Conservation (phyloP, 352 stramenopile genomes). For the Phytophthora ohioensis region DNA sequence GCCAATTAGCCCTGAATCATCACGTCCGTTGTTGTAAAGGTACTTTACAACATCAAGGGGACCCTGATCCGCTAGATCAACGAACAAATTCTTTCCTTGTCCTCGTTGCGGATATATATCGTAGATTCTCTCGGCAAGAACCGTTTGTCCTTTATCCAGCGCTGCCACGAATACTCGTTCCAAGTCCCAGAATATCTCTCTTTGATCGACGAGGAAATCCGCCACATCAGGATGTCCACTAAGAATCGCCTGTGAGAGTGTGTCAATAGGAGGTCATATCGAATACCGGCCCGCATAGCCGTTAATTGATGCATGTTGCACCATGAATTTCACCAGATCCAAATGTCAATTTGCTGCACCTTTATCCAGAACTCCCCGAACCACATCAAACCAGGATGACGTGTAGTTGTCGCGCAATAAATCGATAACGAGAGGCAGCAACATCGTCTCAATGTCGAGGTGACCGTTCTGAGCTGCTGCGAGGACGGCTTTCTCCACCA, state of each 20-base stretch:
- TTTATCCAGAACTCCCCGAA: background rate
- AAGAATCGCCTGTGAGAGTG: background rate
- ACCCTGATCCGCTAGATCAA: background rate
- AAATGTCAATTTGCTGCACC: background rate
- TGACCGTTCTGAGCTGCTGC: constrained; percentile 13
- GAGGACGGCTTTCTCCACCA: background rate
- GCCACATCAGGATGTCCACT: background rate
- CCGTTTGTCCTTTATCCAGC: background rate
- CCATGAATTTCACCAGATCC: constrained; percentile 3
- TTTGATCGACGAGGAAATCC: background rate
- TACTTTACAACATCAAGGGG: background rate
- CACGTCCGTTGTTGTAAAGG: background rate
- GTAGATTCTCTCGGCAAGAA: background rate
- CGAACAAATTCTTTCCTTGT: background rate
- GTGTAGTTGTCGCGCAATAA: background rate
- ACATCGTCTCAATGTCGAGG: background rate
- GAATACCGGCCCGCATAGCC: background rate
- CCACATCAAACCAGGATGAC: background rate
- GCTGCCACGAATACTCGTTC: background rate
- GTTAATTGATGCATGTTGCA: background rate
- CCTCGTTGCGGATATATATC: background rate
- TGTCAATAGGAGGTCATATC: background rate
- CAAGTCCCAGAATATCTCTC: background rate
- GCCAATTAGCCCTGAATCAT: background rate
- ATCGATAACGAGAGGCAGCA: background rate